These are phyloP conservation scores for Ophiocordyceps sinensis DNA, from an alignment of 2,329 filamentous ascomycete genomes.

Conservation along the genomic window DNA sequence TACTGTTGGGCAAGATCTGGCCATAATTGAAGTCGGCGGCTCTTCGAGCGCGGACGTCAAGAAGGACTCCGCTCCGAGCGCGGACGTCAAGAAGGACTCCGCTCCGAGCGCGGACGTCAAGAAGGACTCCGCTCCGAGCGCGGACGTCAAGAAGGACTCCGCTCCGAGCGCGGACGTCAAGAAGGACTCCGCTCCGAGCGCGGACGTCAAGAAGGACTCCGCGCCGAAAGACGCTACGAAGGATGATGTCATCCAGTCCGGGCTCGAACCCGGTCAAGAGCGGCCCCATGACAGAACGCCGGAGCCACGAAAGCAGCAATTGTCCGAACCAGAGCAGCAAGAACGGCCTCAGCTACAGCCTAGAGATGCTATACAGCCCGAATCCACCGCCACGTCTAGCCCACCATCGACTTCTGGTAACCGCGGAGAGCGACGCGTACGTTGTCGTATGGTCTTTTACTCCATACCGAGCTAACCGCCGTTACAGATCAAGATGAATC, in stretches of 20 bases:
- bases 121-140: constrained; percentile 22
- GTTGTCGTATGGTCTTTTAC: constrained; percentile 15
- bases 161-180: constrained; percentile 23
- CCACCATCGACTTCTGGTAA: constrained; percentile 35
- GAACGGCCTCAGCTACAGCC: constrained; percentile 8
- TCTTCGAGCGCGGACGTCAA: constrained; percentile 25
- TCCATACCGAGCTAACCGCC: background rate
- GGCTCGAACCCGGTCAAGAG: background rate
- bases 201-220: constrained; percentile 22
- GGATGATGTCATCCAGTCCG: constrained; percentile 5
- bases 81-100: constrained; percentile 25
- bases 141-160: constrained; percentile 25
- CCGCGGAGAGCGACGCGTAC: constrained; percentile 77
- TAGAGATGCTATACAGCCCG: constrained; percentile 12
- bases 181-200: constrained; percentile 22
- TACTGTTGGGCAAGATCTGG: constrained; percentile 79
- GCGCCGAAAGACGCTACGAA: constrained; percentile 14
- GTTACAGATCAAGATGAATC: constrained; percentile 92
- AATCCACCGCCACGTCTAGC: constrained; percentile 5
- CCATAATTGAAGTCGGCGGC: constrained; percentile 71
- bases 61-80: constrained; percentile 14
- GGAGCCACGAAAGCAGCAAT: constrained; percentile 8
- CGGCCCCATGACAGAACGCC: background rate
- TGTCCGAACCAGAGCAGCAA: constrained; percentile 13
- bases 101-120: constrained; percentile 23